phyloP scores from a whole-genome alignment of 768 basidiomycete species.

The Boletus insuetus region DNA sequence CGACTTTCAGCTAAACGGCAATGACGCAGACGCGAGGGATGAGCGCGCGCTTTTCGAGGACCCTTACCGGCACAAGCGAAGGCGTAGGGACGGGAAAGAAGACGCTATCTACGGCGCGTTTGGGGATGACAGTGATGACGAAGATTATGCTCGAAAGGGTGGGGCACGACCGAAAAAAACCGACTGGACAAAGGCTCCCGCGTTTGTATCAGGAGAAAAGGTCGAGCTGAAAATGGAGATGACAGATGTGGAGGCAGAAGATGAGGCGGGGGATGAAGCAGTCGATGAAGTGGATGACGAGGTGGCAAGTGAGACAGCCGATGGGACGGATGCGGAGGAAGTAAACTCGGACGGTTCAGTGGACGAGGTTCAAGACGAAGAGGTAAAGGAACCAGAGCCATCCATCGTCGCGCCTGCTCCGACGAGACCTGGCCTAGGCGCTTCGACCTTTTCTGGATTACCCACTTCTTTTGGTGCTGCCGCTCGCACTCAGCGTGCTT shows the following conservation, averaged over 20 bases:
- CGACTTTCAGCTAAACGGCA: conserved; percentile 45
- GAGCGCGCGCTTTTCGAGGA: conserved; percentile 76
- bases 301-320: conserved; percentile 20
- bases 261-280: conserved; percentile 37
- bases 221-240: conserved; percentile 42
- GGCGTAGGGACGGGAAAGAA: conserved; percentile 64
- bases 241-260: conserved; percentile 34
- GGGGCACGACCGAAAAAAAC: conserved; percentile 39
- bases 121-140: conserved; percentile 69
- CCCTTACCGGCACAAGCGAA: conserved; percentile 70
- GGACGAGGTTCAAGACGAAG: conserved; percentile 38
- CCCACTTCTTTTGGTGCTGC: conserved; percentile 40
- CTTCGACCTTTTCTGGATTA: conserved; percentile 24
- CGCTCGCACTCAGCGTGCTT: conserved; percentile 42
- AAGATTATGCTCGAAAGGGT: conserved; percentile 34
- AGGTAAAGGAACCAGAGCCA: conserved; percentile 28
- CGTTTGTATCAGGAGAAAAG: conserved; percentile 62
- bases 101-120: conserved; percentile 77
- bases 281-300: conserved; percentile 39
- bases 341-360: conserved; percentile 32
- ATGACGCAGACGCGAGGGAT: conserved; percentile 61
- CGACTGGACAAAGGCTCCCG: conserved; percentile 76
- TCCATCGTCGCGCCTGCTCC: conserved; percentile 28
- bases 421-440: conserved; percentile 20
- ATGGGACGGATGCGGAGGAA: conserved; percentile 39